Base-by-base conservation (phyloP, 441 rosid species). In the Arabidopsis hybrid region DNA sequence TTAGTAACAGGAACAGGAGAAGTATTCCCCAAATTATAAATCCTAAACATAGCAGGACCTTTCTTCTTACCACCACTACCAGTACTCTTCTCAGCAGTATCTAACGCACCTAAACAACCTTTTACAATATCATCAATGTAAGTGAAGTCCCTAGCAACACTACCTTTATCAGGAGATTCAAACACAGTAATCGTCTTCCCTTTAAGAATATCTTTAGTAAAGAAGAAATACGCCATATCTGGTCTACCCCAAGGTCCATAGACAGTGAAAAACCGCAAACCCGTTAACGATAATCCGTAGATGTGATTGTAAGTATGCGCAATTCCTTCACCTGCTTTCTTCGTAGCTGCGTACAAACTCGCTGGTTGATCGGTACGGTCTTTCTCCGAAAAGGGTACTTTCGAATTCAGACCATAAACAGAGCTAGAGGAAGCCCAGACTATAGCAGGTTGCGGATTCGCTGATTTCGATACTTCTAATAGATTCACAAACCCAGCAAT, bases 181-280 rank as follows among this genome's bases (percentile, higher is more conserved):
- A 75, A 91, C 8, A 89, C 63, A 4, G 79, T 81, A 14, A 91
- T 88, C 17, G 81, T 80, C 65, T 86, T 89, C 43, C 93, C 88
- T 81, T 76, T 85, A 32, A 91, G 74, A 1, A 89, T 91, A 55
- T 85, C 85, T 78, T 76, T 87, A 47, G 97, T 86, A 73, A 91
- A 91, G 55, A 85, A 86, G 89, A 83, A 91, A 74, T 87, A 91
- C 0, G 97, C 95, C 97, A 91, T 89, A 56, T 91, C 93, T 11
- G 97, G 93, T 70, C 93, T 76, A 6, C 97, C 97, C 91, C 93
- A 89, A 5, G 97, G 97, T 9, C 95, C 93, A 74, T 91, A 89
- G 16, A 91, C 93, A 0, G 97, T 91, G 79, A 89, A 91, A 69
- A 91, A 91, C 14, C 93, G 78, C 71, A 91, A 76, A n/a, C 93